Percentiles rank a stretch among this genome's conserved stretches.
Conservation (phyloP, 495 filamentous ascomycete genomes). For the Penicillium crystallinum region DNA sequence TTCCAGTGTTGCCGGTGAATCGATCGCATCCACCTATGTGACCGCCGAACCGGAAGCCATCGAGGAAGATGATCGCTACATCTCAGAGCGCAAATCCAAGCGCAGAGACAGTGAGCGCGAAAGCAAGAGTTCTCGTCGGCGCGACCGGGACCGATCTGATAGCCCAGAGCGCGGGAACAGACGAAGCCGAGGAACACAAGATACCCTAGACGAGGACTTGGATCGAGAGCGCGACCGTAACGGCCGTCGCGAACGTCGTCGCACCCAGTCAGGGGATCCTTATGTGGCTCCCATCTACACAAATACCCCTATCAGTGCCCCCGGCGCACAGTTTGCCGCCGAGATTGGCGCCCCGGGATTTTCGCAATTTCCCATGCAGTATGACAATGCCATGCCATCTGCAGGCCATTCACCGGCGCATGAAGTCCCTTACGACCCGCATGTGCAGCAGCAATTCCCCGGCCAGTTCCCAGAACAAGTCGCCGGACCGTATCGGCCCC, state of each 20-base stretch:
- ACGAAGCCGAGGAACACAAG: slow-evolving; percentile 21
- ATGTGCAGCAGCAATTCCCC: slow-evolving; percentile 55
- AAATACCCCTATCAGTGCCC: slow-evolving; percentile 19
- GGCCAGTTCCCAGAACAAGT: slow-evolving; percentile 47
- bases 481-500: slow-evolving; percentile 48
- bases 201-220: slow-evolving; percentile 19
- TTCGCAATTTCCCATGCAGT: slow-evolving; percentile 43
- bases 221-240: slow-evolving; percentile 27
- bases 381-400: slow-evolving; percentile 21
- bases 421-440: slow-evolving; percentile 38
- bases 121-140: slow-evolving; percentile 28
- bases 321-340: slow-evolving; percentile 26
- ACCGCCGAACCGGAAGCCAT: slow-evolving; percentile 43
- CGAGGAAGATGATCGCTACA: slow-evolving; percentile 23
- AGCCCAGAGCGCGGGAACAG: slow-evolving; percentile 33
- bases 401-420: slow-evolving; percentile 14
- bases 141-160: slow-evolving; percentile 28
- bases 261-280: slow-evolving; percentile 33
- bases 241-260: slow-evolving; percentile 27
- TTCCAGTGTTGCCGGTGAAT: slow-evolving; percentile 39
- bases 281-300: slow-evolving; percentile 25
- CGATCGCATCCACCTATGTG: slow-evolving; percentile 50
- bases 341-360: slow-evolving; percentile 40
- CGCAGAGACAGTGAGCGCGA: slow-evolving; percentile 32
- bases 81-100: slow-evolving; percentile 30